These are phyloP conservation scores for Colletotrichum simmondsii DNA, from an alignment of 2,329 filamentous ascomycete genomes.

Conservation along the genomic window DNA sequence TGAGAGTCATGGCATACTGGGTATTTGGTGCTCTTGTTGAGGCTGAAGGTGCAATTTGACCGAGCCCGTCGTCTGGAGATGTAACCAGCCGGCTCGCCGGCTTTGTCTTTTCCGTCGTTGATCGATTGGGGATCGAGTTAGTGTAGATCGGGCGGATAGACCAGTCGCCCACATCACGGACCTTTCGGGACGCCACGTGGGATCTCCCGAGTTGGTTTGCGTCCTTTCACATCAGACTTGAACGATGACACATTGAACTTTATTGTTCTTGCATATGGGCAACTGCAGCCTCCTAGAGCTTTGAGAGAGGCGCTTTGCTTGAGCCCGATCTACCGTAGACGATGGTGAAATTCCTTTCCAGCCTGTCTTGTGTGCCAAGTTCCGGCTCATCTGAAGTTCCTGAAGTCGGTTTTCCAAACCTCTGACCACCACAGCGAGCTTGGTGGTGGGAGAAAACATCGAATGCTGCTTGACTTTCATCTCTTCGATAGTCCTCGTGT, in stretches of 20 bases:
- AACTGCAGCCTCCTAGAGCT: background rate
- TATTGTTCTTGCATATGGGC: background rate
- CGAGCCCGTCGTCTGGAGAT: background rate
- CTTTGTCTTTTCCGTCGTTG: background rate
- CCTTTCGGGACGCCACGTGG: background rate
- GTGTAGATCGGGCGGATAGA: background rate
- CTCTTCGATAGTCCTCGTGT: conserved; percentile 50
- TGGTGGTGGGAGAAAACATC: conserved; percentile 47
- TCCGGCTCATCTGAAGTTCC: background rate
- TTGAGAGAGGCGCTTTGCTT: background rate
- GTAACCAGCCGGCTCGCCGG: background rate
- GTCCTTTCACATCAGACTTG: background rate
- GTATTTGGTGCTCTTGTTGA: no score
- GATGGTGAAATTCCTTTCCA: conserved; percentile 46
- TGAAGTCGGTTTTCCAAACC: background rate
- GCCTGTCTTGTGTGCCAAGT: background rate
- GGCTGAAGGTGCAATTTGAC: background rate
- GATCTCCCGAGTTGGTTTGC: background rate
- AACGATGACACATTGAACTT: background rate
- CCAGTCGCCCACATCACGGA: background rate
- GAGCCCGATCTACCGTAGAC: conserved; percentile 46
- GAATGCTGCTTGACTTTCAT: conserved; percentile 47
- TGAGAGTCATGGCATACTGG: background rate
- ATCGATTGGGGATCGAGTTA: background rate
- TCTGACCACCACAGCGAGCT: conserved; percentile 35